Percentiles rank a stretch among this genome's conserved stretches.
Evolutionary conservation across 1,284 basidiomycete genomes (phyloP).

Genomic region (Ceratorhiza oryzae-sativae): DNA sequence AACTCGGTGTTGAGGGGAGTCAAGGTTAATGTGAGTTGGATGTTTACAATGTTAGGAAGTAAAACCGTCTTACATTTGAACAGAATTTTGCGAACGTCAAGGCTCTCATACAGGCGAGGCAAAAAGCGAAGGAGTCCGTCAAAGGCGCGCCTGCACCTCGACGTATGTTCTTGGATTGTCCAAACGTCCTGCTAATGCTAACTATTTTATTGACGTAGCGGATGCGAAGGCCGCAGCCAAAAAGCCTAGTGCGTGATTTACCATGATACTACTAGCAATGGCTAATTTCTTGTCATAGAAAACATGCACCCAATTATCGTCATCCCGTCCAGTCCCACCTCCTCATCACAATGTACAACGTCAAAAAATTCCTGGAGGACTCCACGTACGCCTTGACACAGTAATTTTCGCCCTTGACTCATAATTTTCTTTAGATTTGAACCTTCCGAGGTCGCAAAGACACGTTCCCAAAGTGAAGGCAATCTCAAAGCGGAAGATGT

Average conservation of each 20-base stretch:
- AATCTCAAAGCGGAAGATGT: constrained; percentile 83
- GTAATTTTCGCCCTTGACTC: constrained; percentile 1
- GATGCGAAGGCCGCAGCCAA: constrained; percentile 64
- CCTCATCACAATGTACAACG: constrained; percentile 98
- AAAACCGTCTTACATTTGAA: not conserved
- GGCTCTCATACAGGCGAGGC: constrained; percentile 67
- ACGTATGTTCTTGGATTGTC: constrained; percentile 5
- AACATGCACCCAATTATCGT: constrained; percentile 91
- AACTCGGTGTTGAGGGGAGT: constrained; percentile 77
- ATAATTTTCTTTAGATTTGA: constrained; percentile 72
- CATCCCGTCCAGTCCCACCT: constrained; percentile 93
- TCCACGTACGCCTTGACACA: constrained; percentile 64
- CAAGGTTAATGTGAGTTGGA: constrained; percentile 69
- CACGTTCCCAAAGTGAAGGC: constrained; percentile 70
- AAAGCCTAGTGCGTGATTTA: constrained; percentile 55
- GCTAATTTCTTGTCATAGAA: constrained; percentile 51
- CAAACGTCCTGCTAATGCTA: not conserved
- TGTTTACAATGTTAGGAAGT: not conserved
- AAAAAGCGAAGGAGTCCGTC: constrained; percentile 74
- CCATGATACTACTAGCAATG: not conserved
- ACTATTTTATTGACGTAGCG: constrained; percentile 44
- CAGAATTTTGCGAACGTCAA: constrained; percentile 78
- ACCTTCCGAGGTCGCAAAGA: constrained; percentile 75
- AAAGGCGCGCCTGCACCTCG: constrained; percentile 52
- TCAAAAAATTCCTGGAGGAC: constrained; percentile 91